A percentile compares a stretch with the other conserved stretches of the same genome.
Conservation (phyloP, 805 yeast species). For the Ogataea paraovalis region DNA sequence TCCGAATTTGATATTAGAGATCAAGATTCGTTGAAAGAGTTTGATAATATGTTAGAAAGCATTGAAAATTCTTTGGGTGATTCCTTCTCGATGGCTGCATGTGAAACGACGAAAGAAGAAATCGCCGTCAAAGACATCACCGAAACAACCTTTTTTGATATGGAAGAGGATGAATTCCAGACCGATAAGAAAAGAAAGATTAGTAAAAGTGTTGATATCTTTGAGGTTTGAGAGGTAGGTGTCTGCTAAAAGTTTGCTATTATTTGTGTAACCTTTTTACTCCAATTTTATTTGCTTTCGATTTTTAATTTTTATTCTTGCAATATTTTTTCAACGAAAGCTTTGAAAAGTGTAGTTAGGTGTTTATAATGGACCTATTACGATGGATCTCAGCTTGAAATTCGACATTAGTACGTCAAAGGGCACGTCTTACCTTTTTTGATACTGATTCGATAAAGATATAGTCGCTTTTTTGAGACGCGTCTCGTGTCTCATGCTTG, state of each 20-base stretch:
- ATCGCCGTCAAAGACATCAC: neutral
- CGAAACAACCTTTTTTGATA: neutral
- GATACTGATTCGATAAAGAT: too few relatives aligned
- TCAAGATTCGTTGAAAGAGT: neutral
- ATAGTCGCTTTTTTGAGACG: too few relatives aligned
- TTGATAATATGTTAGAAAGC: slow-evolving; percentile 3
- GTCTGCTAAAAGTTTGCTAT: neutral
- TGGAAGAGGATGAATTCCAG: neutral
- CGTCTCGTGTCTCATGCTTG: too few relatives aligned
- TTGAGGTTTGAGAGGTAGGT: slow-evolving; percentile 10
- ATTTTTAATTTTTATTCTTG: too few relatives aligned
- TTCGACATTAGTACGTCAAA: too few relatives aligned
- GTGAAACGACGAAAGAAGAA: neutral
- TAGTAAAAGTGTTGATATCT: slow-evolving; percentile 19
- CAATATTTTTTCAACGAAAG: too few relatives aligned
- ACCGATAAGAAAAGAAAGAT: slow-evolving; percentile 15
- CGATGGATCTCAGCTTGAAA: too few relatives aligned
- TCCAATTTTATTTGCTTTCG: too few relatives aligned
- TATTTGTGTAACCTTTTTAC: neutral
- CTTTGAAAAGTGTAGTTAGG: too few relatives aligned
- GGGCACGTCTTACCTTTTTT: too few relatives aligned
- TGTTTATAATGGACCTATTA: too few relatives aligned
- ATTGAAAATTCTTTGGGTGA: slow-evolving; percentile 9
- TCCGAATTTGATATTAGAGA: neutral
- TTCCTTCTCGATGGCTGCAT: slow-evolving; percentile 6